phyloP scores from a whole-genome alignment of 1,284 basidiomycete genomes.

The Cutaneotrichosporon mucoides region DNA sequence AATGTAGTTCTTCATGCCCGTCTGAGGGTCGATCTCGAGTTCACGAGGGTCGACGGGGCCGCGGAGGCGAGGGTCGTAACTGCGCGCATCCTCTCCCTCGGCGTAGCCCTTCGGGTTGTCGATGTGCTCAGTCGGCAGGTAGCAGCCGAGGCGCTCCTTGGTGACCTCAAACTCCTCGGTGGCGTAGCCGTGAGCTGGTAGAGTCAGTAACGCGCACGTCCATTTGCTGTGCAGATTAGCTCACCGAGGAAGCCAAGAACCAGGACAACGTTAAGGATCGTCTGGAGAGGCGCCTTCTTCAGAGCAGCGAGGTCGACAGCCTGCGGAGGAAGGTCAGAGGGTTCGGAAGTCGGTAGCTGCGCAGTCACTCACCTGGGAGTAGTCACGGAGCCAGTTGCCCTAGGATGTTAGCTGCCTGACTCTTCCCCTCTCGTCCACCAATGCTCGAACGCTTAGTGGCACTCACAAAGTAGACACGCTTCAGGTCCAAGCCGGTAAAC shows the following conservation, averaged over 20 bases:
- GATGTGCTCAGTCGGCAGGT: slow-evolving; percentile 85
- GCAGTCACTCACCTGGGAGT: slow-evolving; percentile 54
- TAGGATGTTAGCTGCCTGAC: too few relatives aligned
- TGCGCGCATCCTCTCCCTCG: slow-evolving; percentile 69
- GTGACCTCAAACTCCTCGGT: slow-evolving; percentile 83
- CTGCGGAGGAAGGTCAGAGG: slow-evolving; percentile 24
- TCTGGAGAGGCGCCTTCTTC: slow-evolving; percentile 65
- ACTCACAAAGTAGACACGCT: slow-evolving; percentile 48
- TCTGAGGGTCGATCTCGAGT: slow-evolving; percentile 76
- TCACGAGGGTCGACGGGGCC: slow-evolving; percentile 72
- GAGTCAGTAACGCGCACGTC: not conserved
- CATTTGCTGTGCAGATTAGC: not conserved
- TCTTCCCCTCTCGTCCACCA: too few relatives aligned
- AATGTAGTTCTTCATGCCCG: slow-evolving; percentile 96
- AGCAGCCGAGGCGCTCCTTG: slow-evolving; percentile 74
- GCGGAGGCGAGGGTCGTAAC: slow-evolving; percentile 70
- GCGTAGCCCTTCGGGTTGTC: slow-evolving; percentile 78
- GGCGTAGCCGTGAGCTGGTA: slow-evolving; percentile 21
- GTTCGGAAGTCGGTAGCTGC: slow-evolving; percentile 60
- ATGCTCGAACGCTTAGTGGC: too few relatives aligned
- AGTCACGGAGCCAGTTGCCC: not conserved
- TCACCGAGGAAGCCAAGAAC: slow-evolving; percentile 66
- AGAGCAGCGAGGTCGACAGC: slow-evolving; percentile 79
- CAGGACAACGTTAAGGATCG: slow-evolving; percentile 83
- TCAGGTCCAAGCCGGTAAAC: slow-evolving; percentile 54